Conservation (phyloP, 1,284 basidiomycete species). For the Pyrrhoderma lamaoense region DNA sequence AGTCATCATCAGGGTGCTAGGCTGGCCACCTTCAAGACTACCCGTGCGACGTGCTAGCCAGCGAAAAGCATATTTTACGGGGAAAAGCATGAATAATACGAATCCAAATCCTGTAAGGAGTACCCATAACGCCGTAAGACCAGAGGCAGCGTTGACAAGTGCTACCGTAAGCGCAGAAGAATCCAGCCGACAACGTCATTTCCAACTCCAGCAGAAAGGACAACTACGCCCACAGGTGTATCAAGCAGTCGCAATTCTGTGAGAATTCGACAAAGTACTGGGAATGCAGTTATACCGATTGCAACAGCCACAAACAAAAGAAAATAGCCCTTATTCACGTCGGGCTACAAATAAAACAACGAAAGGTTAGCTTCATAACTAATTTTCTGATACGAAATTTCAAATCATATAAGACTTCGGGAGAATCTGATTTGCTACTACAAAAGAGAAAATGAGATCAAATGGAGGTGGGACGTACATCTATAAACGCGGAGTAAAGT, state of each 20-base stretch:
- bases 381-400: neutral
- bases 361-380: neutral
- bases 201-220: conserved; percentile 63
- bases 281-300: conserved; percentile 58
- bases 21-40: conserved; percentile 64
- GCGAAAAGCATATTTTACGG: conserved; percentile 55
- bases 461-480: conserved; percentile 23
- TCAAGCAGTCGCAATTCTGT: conserved; percentile 41
- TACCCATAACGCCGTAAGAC: conserved; percentile 55
- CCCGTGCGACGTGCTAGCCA: conserved; percentile 69
- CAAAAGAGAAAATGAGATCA: neutral
- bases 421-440: too few species aligned
- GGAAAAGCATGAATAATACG: conserved; percentile 54
- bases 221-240: conserved; percentile 60
- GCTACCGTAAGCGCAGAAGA: conserved; percentile 50
- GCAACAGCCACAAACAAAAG: conserved; percentile 64
- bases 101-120: conserved; percentile 52
- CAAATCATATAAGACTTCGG: too few species aligned
- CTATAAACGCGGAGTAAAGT: conserved; percentile 55
- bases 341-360: conserved; percentile 13
- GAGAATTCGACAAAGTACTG: conserved; percentile 59
- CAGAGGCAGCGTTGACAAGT: conserved; percentile 50
- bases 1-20: conserved; percentile 74
- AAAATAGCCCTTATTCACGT: conserved; percentile 58
- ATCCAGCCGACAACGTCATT: conserved; percentile 57